These are phyloP conservation scores for Penicillium waksmanii DNA, from an alignment of 495 filamentous ascomycete genomes.

Conservation along the genomic window DNA sequence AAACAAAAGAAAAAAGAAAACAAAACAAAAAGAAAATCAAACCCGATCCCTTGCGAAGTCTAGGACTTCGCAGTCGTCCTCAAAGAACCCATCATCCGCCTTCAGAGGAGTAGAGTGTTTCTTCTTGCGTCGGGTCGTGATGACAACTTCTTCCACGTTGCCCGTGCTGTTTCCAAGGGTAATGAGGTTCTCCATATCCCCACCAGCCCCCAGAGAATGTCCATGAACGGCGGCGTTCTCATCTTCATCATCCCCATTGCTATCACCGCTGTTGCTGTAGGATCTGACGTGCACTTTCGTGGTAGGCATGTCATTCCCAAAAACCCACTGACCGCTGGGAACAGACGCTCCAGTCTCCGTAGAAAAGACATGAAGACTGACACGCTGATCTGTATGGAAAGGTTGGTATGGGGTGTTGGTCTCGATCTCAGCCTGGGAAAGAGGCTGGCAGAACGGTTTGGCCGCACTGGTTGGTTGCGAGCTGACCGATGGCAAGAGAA, in stretches of 20 bases:
- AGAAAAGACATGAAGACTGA: slow-evolving; percentile 67
- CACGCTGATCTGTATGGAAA: slow-evolving; percentile 84
- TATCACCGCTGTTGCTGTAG: slow-evolving; percentile 52
- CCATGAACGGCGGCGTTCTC: slow-evolving; percentile 41
- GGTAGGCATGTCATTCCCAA: slow-evolving; percentile 65
- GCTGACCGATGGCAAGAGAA: slow-evolving; percentile 40
- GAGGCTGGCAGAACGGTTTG: slow-evolving; percentile 49
- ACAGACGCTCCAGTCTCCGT: slow-evolving; percentile 24
- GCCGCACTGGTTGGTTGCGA: slow-evolving; percentile 33
- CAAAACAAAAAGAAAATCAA: slow-evolving; percentile 40
- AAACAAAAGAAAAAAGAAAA: slow-evolving; percentile 7
- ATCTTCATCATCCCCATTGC: slow-evolving; percentile 52
- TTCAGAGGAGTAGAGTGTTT: slow-evolving; percentile 42
- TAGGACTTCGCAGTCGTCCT: slow-evolving; percentile 90
- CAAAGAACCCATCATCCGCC: slow-evolving; percentile 85
- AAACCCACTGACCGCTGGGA: slow-evolving; percentile 63
- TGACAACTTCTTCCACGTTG: slow-evolving; percentile 75
- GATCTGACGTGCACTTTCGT: slow-evolving; percentile 65
- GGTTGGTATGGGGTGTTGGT: slow-evolving; percentile 89
- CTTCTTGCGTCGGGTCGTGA: slow-evolving; percentile 75
- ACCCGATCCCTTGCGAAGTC: slow-evolving; percentile 89
- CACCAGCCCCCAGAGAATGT: slow-evolving; percentile 39
- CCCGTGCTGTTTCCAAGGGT: slow-evolving; percentile 61
- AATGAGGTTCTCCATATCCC: slow-evolving; percentile 56
- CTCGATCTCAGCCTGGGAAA: slow-evolving; percentile 90